phyloP scores from a whole-genome alignment of 2,329 filamentous ascomycete genomes.

The Penicillium sp. region DNA sequence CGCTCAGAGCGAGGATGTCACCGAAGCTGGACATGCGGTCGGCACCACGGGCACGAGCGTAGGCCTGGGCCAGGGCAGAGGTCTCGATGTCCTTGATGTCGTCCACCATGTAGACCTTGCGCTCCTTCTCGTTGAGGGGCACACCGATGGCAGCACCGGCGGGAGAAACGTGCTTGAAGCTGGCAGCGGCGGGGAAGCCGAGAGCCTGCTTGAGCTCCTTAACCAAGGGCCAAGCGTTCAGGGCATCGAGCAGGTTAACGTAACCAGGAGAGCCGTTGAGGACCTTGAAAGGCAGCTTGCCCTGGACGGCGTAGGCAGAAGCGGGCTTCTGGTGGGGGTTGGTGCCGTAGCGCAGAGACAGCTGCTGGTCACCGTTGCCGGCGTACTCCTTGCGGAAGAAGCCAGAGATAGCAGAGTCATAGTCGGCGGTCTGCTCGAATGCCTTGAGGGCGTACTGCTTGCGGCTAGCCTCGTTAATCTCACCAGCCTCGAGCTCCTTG shows the following conservation, averaged over 20 bases:
- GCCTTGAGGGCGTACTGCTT: conserved; percentile 94
- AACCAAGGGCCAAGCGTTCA: conserved; percentile 96
- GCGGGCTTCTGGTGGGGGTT: conserved; percentile 99
- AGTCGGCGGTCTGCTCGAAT: conserved; percentile 97
- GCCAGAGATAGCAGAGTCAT: conserved; percentile 89
- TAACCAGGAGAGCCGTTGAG: conserved; percentile 88
- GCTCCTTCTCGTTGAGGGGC: conserved; percentile 80
- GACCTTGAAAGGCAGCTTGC: conserved; percentile 89
- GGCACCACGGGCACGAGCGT: conserved; percentile 90
- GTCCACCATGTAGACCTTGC: conserved; percentile 97
- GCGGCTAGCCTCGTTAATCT: conserved; percentile 80
- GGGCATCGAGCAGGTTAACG: conserved; percentile 93
- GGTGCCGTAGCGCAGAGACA: conserved; percentile 87
- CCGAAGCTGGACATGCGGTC: conserved; percentile 99
- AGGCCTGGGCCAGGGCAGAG: conserved; percentile 87
- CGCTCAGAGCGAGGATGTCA: conserved; percentile 90
- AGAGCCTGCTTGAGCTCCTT: conserved; percentile 93
- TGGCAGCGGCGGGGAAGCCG: conserved; percentile 85
- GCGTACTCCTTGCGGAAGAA: conserved; percentile 99
- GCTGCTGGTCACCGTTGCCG: conserved; percentile 76
- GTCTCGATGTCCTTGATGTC: conserved; percentile 87
- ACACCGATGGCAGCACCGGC: conserved; percentile 93
- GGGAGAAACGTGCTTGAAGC: conserved; percentile 98
- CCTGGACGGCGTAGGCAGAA: conserved; percentile 73
- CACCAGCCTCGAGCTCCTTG: conserved; percentile 80